Percentiles rank a stretch among this genome's conserved stretches.
Conservation (phyloP, 805 yeast genomes). For the Lipomyces sp. region DNA sequence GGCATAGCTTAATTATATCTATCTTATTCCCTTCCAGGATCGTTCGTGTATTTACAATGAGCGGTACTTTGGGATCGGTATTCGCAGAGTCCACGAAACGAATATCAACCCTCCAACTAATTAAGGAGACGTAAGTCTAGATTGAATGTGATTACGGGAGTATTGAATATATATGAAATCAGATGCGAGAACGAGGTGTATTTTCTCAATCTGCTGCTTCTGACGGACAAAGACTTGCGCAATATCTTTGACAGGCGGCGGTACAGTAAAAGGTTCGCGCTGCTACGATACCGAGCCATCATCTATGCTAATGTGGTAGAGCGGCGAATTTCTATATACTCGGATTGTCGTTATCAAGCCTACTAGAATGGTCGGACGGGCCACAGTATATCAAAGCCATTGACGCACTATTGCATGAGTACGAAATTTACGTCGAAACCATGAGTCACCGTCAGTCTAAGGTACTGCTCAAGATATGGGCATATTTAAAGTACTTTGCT, state of each 20-base stretch:
- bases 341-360: slow-evolving; percentile 10
- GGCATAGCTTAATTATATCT: no score
- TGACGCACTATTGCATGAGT: slow-evolving; percentile 7
- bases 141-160: background rate
- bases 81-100: background rate
- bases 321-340: slow-evolving; percentile 4
- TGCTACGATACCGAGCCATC: background rate
- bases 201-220: background rate
- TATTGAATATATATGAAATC: background rate
- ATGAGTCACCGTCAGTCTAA: slow-evolving; percentile 4
- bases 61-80: background rate
- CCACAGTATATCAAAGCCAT: slow-evolving; percentile 8
- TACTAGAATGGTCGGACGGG: slow-evolving; percentile 2
- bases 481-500: background rate
- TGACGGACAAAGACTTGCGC: background rate
- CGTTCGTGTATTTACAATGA: background rate
- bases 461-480: background rate
- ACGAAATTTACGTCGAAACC: slow-evolving; percentile 4
- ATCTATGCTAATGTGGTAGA: background rate
- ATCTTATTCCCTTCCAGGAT: no score
- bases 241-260: slow-evolving; percentile 2
- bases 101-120: background rate
- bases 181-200: slow-evolving; percentile 1
- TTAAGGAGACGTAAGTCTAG: background rate
- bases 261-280: background rate